Base-by-base conservation (phyloP, 495 filamentous ascomycete species). In the Penicillium turbatum region DNA sequence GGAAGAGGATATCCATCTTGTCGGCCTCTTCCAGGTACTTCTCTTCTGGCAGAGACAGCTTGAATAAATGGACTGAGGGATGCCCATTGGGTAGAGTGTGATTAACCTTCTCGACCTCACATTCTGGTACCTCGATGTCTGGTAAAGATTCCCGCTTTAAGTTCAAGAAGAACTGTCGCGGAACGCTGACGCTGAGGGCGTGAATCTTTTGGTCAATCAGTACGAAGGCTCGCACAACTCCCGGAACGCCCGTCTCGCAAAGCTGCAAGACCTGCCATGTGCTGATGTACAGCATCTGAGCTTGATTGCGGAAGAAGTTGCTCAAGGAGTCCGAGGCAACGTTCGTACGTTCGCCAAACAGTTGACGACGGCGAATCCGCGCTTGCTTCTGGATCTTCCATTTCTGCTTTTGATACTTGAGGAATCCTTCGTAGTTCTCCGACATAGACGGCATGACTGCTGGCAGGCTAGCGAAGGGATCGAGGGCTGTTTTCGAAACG, bases 361-460 rank as follows among this genome's bases (percentile, higher is more conserved):
- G 76, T 63, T 99, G 93, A 37, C 92, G 82, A 40, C 93, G 82
- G 10, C 93, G 86, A 60, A 86, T 79, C 36, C 92, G 82, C 36
- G 93, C 92, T 68, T 96, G 89, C 63, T 89, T 95, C 67, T 99
- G 93, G 26, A 99, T 88, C 72, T 90, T 96, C 93, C 93, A 99
- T 67, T 99, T 99, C 72, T 90, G 83, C 70, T 99, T 99, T 64
- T 99, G 93, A 62, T 99, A 99, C 65, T 86, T 79, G 41, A 99
- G 71, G 75, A 96, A 99, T 0, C 83, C 90, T 19, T 80, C 71
- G 54, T 99, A 99, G 69, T 99, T 89, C 37, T 93, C 85, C 0
- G 83, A 85, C 21, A 92, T 89, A 8, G 78, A 80, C 16, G 93
- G 95, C 89, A 97, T 97, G 45, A 78, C 80, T 31, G 86, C 80